Evolutionary conservation across 2,329 filamentous ascomycete genomes (phyloP), one percentile per base, ranked within the genome.

Genomic region (Colletotrichum tofieldiae): DNA sequence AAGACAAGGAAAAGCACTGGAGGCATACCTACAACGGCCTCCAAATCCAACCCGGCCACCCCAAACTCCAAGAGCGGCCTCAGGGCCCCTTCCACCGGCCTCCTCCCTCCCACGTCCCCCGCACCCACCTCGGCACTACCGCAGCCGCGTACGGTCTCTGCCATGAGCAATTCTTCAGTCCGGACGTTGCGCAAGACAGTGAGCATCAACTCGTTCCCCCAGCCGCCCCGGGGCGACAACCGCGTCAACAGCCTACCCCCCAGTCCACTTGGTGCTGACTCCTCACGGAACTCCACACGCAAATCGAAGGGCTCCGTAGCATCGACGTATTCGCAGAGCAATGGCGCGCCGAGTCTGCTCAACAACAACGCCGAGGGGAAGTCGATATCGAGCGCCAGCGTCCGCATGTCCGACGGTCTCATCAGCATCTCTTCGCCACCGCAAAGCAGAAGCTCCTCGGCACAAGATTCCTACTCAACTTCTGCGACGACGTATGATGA

Each of bases 141-240:
- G 6, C 86, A 89, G 20, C 84, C 89, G 23, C 89, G 88, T 71
- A 85, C 88, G 2, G 82, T 86, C 7, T 86, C 90, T 11, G 85
- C 85, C 45, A 83, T 90, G 18, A 91, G 89, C 73, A 85, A 58
- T 69, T 54, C 85, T 41, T 85, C 89, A 6, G 90, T 91, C 35
- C 95, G 92, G 81, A 90, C 92, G 1, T 83, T 98, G 67, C 91
- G 95, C 74, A 97, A 97, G 83, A 93, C 93, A 1, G 93, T 97
- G 78, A 98, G 95, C 86, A 97, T 98, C 78, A 96, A 95, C 79
- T 92, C 94, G 1, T 98, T 98, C 79, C 96, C 96, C 39, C 93
- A 97, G 75, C 96, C 96, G 18, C 96, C 96, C 18, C 92, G 92
- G 76, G 90, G 91, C 59, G 87, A 88, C 65, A 87, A 83, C 65